These are phyloP conservation scores for Blastomyces percursus DNA, from an alignment of 2,329 filamentous ascomycete genomes.

Conservation along the genomic window DNA sequence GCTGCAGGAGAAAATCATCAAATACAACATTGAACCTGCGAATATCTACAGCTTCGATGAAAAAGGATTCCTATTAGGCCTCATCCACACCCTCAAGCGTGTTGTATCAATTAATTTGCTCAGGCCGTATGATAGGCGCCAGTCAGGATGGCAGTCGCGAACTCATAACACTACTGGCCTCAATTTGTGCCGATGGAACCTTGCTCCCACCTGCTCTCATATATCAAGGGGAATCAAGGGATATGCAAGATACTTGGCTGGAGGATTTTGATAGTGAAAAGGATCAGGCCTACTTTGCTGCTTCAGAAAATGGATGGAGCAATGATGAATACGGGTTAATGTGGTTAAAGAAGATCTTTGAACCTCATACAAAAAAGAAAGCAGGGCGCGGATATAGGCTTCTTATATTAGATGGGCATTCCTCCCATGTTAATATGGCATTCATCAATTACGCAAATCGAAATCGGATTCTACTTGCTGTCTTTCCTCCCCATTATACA, in stretches of 20 bases:
- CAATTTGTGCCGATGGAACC: conserved; percentile 1
- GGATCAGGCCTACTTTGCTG: conserved; percentile 5
- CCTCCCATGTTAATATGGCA: no score
- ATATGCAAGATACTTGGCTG: conserved; percentile 8
- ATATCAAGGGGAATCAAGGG: conserved; percentile 1
- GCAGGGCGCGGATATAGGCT: no score
- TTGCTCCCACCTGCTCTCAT: conserved; percentile 4
- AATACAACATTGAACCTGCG: background rate
- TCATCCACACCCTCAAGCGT: background rate
- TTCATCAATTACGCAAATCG: no score
- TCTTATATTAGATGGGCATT: no score
- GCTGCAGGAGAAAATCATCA: background rate
- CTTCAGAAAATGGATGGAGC: conserved; percentile 7
- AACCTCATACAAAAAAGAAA: no score
- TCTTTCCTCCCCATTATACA: conserved; percentile 7
- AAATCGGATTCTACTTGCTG: conserved; percentile 6
- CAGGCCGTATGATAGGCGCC: background rate
- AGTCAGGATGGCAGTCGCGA: background rate
- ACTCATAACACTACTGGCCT: conserved; percentile 6
- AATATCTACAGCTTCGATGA: conserved; percentile 1
- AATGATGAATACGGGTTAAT: conserved; percentile 5
- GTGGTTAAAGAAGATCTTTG: conserved; percentile 1
- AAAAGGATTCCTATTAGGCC: no score
- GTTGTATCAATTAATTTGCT: background rate
- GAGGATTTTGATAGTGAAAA: no score